Percentiles rank a stretch among this genome's conserved stretches.
phyloP scores from a whole-genome alignment of 2,329 filamentous ascomycete genomes.

The Alternaria sp. region DNA sequence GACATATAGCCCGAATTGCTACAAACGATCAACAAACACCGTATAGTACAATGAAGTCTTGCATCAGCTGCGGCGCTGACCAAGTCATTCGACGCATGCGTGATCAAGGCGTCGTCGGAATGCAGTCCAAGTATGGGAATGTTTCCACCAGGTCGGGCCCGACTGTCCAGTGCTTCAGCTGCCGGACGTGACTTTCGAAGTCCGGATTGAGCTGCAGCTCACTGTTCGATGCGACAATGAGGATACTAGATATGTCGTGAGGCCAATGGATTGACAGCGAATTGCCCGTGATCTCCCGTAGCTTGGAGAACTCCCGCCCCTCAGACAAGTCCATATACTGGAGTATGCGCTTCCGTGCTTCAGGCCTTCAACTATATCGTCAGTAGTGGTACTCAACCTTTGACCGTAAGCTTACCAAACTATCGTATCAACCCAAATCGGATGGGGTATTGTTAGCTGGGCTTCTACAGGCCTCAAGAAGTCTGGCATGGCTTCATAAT shows the following conservation, averaged over 20 bases:
- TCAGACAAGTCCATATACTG: not conserved
- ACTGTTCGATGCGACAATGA: not conserved
- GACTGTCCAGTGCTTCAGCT: not conserved
- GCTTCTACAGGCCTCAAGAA: not conserved
- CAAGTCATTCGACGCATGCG: not conserved
- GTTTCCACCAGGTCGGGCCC: not conserved
- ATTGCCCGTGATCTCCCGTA: not conserved
- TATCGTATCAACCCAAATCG: not conserved
- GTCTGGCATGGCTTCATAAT: constrained; percentile 2
- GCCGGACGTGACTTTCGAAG: not conserved
- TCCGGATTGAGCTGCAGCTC: not conserved
- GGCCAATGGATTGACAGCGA: constrained; percentile 13
- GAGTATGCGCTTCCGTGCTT: not conserved
- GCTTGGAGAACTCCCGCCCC: constrained; percentile 10
- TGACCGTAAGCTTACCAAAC: not conserved
- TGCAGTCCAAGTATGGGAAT: not conserved
- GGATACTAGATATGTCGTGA: not conserved
- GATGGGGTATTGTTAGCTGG: not conserved
- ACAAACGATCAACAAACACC: not conserved
- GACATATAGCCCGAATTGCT: not conserved
- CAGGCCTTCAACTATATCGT: not conserved
- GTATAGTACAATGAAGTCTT: not conserved
- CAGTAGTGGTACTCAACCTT: not conserved
- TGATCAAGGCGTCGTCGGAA: not conserved
- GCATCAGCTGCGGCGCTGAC: not conserved